Evolutionary conservation across 441 rosid species (phyloP), one percentile per base, ranked within the genome.

Genomic region (Eruca vesicaria): DNA sequence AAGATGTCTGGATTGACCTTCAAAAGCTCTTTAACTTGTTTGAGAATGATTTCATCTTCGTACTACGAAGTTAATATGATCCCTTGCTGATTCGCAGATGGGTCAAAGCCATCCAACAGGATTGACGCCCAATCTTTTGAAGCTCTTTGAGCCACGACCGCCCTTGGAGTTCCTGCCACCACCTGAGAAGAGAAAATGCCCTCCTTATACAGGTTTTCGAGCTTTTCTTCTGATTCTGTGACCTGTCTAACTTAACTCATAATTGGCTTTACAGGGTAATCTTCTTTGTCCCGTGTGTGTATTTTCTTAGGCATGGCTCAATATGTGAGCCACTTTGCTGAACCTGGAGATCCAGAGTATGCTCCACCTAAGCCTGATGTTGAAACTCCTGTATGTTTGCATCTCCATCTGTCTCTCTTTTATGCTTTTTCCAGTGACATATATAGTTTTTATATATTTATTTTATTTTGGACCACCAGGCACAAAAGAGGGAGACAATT

Each of bases 91-190:
- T 73, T 79, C 69, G 84, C 94, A 96, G 98, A 96, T 96, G 83
- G 97, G 97, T 73, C 97, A 91, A 80, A 93, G 96, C 73, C 99
- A 96, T 59, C 98, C 97, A 0, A 96, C 98, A 26, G 99, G 98
- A 63, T 82, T 96, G 79, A 96, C 98, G 26, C 68, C 85, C 5
- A 93, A 85, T 56, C 93, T 93, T 35, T 76, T 96, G 91, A 96
- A 91, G 84, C 94, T 96, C 11, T 93, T 96, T 79, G 98, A 93
- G 86, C 91, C 98, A 69, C 89, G 96, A 53, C 88, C 89, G 52
- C 98, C 99, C 0, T 81, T 96, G 74, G 98, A 93, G 59, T 96
- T 69, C 83, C 88, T 82, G 78, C 96, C 94, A 1, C 97, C 96
- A 33, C 97, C 92, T 0, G 97, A 91, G 91, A 91, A 90, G 84